A percentile compares a stretch with the other conserved stretches of the same genome.
Conservation (phyloP, 108 stramenopile species). For the Skeletonema grethae region DNA sequence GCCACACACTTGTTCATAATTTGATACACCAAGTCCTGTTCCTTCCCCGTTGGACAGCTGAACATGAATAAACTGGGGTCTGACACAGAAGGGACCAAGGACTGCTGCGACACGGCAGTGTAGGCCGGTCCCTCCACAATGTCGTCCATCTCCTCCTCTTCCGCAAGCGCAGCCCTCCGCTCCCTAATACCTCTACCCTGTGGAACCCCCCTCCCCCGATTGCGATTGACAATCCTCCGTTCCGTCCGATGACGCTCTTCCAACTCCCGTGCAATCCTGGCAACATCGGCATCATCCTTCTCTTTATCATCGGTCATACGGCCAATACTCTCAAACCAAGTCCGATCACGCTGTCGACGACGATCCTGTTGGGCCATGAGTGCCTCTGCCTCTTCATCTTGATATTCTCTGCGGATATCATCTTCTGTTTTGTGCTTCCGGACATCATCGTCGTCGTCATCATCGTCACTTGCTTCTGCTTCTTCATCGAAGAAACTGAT, state of each 20-base stretch:
- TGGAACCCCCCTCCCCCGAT: constrained; percentile 39
- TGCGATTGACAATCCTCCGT: constrained; percentile 51
- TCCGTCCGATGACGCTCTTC: constrained; percentile 86
- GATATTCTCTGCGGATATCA: constrained; percentile 71
- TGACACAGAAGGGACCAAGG: constrained; percentile 87
- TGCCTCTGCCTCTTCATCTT: constrained; percentile 87
- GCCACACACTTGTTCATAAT: constrained; percentile 95
- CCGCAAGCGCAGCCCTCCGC: neutral
- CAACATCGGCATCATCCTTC: constrained; percentile 47
- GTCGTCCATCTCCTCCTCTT: constrained; percentile 11
- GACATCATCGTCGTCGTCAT: constrained; percentile 84
- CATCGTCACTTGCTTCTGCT: constrained; percentile 84
- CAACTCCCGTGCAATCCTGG: constrained; percentile 81
- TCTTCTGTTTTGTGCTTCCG: constrained; percentile 72
- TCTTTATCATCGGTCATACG: constrained; percentile 38
- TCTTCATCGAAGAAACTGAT: constrained; percentile 86
- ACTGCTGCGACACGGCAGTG: constrained; percentile 88
- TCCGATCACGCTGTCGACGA: constrained; percentile 73
- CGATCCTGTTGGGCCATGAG: constrained; percentile 86
- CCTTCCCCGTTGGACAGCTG: constrained; percentile 87
- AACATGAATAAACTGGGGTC: constrained; percentile 97
- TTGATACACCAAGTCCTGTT: constrained; percentile 87
- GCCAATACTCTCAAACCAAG: constrained; percentile 40
- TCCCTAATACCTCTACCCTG: constrained; percentile 3
- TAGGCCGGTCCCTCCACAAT: constrained; percentile 40